Base-by-base conservation (phyloP, 208 protist species). In the Borovskyia barvae region DNA sequence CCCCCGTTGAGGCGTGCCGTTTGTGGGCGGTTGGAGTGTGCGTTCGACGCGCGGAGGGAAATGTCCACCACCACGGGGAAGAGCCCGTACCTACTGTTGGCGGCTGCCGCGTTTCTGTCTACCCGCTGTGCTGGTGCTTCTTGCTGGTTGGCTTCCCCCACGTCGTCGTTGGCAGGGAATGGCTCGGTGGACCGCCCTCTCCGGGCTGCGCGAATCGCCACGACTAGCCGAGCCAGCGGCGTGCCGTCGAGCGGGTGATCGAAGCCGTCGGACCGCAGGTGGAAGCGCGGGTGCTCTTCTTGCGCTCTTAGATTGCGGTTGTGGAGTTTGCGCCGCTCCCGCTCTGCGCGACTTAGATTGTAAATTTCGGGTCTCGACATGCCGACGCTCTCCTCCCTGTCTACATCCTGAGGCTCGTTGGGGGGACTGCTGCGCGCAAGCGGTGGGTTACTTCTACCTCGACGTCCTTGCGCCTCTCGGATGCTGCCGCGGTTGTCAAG, bases 271-370 rank as follows among this genome's bases (percentile, higher is more conserved):
- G 15, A 29, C 15, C 19, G 48, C 37, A 50, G 47, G 22, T 36
- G 19, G 58, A 30, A 48, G 29, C n/a, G 29, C 53, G 39, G 35
- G 26, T 41, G 53, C 28, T 9, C 9, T 11, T 48, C 53, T 24
- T 48, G 19, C 20, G 40, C 53, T 12, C 39, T 48, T 8, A 59
- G 37, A 7, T 41, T 37, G 1, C 40, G 53, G 53, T 59, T 59
- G 40, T 59, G 53, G 8, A 48, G 37, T 30, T 59, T 41, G 28
- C 53, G 53, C 12, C 37, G 53, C 2, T 30, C 26, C 28, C 30
- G 53, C 53, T 59, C 53, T 20, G 11, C 53, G 29, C 36, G 29
- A 20, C 53, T 59, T n/a, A 59, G 53, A 20, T 48, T 24, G 28
- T 47, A 46, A 14, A 57, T 39, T 17, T 57, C 51, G n/a, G 22